Percentiles rank a stretch among this genome's conserved stretches.
These are phyloP conservation scores for Termitomyces sp. DNA, from an alignment of 768 basidiomycete species.

Conservation along the genomic window DNA sequence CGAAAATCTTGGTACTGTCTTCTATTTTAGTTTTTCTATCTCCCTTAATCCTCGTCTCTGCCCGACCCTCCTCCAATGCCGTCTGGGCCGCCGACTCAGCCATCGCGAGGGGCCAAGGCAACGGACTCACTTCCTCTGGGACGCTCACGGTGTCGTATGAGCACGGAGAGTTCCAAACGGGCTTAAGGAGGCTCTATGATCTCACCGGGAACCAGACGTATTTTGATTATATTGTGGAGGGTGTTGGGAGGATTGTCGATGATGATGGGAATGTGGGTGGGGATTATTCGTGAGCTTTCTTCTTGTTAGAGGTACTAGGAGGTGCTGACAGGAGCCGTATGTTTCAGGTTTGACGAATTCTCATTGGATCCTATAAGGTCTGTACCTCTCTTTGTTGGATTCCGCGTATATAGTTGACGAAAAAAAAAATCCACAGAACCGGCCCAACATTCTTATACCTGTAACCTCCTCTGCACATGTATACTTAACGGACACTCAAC, in stretches of 20 bases:
- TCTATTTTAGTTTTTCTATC: not conserved
- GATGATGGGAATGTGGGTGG: conserved; percentile 34
- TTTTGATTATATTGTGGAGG: conserved; percentile 32
- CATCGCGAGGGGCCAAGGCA: conserved; percentile 37
- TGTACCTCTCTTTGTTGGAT: not conserved
- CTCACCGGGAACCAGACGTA: conserved; percentile 35
- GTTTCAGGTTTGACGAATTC: conserved; percentile 24
- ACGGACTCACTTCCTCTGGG: conserved; percentile 29
- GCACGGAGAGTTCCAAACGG: conserved; percentile 35
- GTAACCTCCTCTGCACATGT: conserved; percentile 14
- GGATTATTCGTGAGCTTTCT: conserved; percentile 27
- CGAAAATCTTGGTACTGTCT: not conserved
- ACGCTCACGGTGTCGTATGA: conserved; percentile 33
- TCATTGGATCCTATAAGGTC: conserved; percentile 31
- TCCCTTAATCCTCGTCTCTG: conserved; percentile 3
- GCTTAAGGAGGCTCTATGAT: conserved; percentile 30
- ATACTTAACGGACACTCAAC: not conserved
- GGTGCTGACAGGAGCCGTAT: conserved; percentile 7
- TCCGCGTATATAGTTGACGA: not conserved
- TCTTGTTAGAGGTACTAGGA: not conserved
- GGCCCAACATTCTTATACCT: conserved; percentile 35
- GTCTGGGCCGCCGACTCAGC: conserved; percentile 41
- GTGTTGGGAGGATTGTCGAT: conserved; percentile 33
- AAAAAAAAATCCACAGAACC: conserved; percentile 18
- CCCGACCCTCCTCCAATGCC: conserved; percentile 33